Base-by-base conservation (phyloP, 148 eudicot species). In the Heliosperma pusillum region DNA sequence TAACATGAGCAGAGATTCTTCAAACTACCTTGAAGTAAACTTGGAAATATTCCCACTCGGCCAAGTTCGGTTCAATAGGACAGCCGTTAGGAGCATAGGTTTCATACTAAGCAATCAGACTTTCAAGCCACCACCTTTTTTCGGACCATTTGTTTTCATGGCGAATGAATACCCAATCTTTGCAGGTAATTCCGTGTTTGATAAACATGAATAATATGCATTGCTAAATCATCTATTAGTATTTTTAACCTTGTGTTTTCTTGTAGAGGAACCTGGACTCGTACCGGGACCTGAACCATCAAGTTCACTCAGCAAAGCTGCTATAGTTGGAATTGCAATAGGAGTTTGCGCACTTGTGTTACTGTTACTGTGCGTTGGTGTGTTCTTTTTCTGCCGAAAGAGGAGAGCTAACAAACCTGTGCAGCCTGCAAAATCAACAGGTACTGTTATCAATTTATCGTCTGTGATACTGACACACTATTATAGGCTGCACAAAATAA, bases 91-190 rank as follows among this genome's bases (percentile, higher is more conserved):
- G 67, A 70, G 47, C 21, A 61, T 85, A 3, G 90, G 85, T 7
- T 89, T 89, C 70, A 57, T 77, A n/a, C 80, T 89, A 10, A 87
- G 85, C 78, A 87, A 87, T 78, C 93, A 87, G 56, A 87, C 93
- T 15, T 87, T 82, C 73, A 85, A 87, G 76, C 89, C 91, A 25
- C 82, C 85, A 0, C 8, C 33, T 6, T 4, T 13, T 56, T 88
- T 68, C 75, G 88, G 87, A 50, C 90, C 93, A 26, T 87, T 70
- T 70, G 72, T 20, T 40, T 87, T 86, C 77, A 76, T 24, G 71
- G 87, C 50, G 74, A 21, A 79, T 22, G 53, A n/a, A 20, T 89
- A 87, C 47, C 9, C 72, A 13, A 16, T 52, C 36, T 87, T 85
- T 62, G 70, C 82, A 80, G 90, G 92, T 87, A 80, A 70, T 9